Conservation (phyloP, 1,284 basidiomycete genomes). For the Tilletiopsis washingtonensis region DNA sequence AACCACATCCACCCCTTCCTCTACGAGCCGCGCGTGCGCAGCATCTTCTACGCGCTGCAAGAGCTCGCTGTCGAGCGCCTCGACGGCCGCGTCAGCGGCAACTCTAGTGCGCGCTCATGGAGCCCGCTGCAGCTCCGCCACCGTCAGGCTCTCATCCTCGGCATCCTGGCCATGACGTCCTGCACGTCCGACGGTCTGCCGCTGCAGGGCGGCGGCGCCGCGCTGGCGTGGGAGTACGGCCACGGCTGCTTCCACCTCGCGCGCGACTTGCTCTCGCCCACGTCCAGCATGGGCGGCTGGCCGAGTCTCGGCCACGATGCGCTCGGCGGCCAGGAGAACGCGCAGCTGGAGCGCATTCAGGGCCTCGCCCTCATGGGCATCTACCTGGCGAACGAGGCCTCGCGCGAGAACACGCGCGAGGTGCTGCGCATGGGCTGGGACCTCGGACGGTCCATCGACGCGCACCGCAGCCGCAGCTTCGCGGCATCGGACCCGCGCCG, state of each 20-base stretch:
- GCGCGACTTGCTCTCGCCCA: not conserved
- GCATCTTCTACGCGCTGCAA: not conserved
- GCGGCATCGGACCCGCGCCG: not conserved
- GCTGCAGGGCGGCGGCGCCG: not conserved
- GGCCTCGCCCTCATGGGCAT: not conserved
- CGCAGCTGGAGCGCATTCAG: not conserved
- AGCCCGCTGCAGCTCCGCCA: not conserved
- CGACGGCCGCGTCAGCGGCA: not conserved
- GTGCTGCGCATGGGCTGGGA: not conserved
- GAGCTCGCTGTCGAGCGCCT: not conserved
- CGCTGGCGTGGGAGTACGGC: not conserved
- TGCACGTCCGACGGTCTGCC: not conserved
- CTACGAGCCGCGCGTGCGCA: not conserved
- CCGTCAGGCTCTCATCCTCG: not conserved
- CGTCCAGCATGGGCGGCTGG: not conserved
- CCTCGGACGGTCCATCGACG: not conserved
- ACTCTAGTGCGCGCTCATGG: not conserved
- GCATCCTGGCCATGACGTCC: not conserved
- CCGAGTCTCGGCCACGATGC: not conserved
- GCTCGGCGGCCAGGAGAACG: not conserved
- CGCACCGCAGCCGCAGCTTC: not conserved
- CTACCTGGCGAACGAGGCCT: not conserved
- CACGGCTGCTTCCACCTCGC: not conserved
- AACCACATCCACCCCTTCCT: not conserved
- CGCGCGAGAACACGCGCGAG: not conserved